phyloP scores from a whole-genome alignment of 176 grass and related monocot genomes.

The Tillandsia fasciculata region DNA sequence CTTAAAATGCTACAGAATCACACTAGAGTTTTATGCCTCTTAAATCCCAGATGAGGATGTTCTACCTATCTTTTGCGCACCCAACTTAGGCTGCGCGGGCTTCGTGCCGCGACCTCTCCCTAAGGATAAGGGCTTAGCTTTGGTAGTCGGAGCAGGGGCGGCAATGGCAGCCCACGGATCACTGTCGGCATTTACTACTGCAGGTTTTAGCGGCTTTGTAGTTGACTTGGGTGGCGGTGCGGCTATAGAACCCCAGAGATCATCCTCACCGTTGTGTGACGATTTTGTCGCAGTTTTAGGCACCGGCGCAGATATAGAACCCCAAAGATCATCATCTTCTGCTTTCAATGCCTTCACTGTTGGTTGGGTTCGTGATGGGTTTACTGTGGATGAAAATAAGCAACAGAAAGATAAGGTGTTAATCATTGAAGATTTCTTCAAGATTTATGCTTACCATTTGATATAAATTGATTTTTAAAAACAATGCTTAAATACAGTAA shows the following conservation, averaged over 20 bases:
- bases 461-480: too few relatives aligned
- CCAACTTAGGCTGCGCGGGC: conserved; percentile 66
- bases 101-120: conserved; percentile 74
- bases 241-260: conserved; percentile 90
- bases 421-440: background rate
- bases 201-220: conserved; percentile 39
- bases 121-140: conserved; percentile 70
- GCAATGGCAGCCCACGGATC: conserved; percentile 92
- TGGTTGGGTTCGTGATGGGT: conserved; percentile 32
- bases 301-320: conserved; percentile 39
- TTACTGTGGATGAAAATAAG: conserved; percentile 34
- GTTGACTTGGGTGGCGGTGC: conserved; percentile 58
- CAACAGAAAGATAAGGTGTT: conserved; percentile 2
- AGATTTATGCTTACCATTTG: background rate
- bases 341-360: conserved; percentile 33
- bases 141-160: conserved; percentile 73
- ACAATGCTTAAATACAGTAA: too few relatives aligned
- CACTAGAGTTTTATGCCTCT: conserved; percentile 16
- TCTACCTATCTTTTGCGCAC: conserved; percentile 81
- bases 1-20: conserved; percentile 37
- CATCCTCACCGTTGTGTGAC: conserved; percentile 43
- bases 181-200: conserved; percentile 26
- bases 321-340: conserved; percentile 77
- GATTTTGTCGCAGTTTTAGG: conserved; percentile 38
- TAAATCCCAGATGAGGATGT: conserved; percentile 51